Percentiles rank a stretch among this genome's conserved stretches.
phyloP scores from a whole-genome alignment of 2,329 filamentous ascomycete species.

The Sporothrix euskadiensis region DNA sequence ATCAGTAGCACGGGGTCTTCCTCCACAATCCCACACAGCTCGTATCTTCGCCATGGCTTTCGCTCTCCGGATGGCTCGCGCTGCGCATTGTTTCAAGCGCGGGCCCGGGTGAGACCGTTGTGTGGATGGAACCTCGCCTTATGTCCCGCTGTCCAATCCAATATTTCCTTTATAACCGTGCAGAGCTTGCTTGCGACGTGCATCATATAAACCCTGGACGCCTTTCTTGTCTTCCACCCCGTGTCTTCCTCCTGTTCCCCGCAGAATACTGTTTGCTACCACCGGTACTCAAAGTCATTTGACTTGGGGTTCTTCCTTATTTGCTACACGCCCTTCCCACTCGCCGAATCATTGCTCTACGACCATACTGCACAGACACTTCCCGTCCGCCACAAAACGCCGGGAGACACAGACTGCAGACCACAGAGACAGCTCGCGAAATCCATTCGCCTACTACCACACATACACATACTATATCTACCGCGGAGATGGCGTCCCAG shows the following conservation, averaged over 20 bases:
- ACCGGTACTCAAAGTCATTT: neutral
- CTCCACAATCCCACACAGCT: constrained; percentile 4
- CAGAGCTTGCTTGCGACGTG: neutral
- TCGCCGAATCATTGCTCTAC: neutral
- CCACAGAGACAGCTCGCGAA: neutral
- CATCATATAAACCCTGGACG: constrained; percentile 15
- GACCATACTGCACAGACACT: neutral
- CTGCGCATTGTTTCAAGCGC: neutral
- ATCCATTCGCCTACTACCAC: neutral
- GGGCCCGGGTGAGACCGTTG: constrained; percentile 5
- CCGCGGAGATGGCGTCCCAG: neutral
- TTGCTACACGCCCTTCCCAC: neutral
- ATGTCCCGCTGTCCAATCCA: neutral
- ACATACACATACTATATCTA: neutral
- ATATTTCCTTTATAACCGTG: neutral
- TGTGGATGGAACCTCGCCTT: neutral
- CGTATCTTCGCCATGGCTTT: neutral
- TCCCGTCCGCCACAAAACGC: neutral
- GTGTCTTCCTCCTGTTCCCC: neutral
- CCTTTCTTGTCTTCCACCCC: neutral
- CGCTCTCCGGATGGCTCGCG: neutral
- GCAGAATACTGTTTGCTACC: neutral
- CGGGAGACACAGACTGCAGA: neutral
- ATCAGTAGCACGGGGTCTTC: neutral
- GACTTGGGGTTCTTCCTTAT: neutral